These are phyloP conservation scores for Microbotryum saponariae DNA, from an alignment of 1,284 basidiomycete genomes.

Conservation along the genomic window DNA sequence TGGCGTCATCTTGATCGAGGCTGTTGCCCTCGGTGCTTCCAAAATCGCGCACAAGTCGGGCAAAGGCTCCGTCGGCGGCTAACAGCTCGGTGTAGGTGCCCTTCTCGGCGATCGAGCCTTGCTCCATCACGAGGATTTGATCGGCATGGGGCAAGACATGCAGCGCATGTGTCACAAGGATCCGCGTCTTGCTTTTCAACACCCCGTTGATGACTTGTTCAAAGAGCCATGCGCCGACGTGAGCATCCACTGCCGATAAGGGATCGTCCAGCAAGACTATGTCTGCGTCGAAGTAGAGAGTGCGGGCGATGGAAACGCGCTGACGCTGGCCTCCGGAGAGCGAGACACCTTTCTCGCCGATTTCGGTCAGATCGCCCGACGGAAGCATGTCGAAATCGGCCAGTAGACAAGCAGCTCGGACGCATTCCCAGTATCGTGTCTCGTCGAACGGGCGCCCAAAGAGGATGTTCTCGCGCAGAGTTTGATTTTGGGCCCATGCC, in stretches of 20 bases:
- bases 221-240: conserved; percentile 78
- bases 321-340: conserved; percentile 56
- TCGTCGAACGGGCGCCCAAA: conserved; percentile 48
- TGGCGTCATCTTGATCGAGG: not conserved
- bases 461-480: conserved; percentile 50
- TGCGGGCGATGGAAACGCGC: conserved; percentile 56
- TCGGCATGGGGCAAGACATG: conserved; percentile 39
- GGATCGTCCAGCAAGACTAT: conserved; percentile 65
- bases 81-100: conserved; percentile 22
- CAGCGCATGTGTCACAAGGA: conserved; percentile 46
- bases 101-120: conserved; percentile 62
- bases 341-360: conserved; percentile 50
- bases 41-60: conserved; percentile 60
- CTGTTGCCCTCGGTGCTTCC: conserved; percentile 44
- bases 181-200: conserved; percentile 62
- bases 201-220: conserved; percentile 68
- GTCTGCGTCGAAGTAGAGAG: conserved; percentile 63
- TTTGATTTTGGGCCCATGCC: conserved; percentile 80
- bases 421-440: conserved; percentile 43
- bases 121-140: conserved; percentile 50
- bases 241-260: conserved; percentile 69
- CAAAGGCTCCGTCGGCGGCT: conserved; percentile 57
- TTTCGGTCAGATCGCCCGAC: conserved; percentile 62
- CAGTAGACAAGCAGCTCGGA: conserved; percentile 42
- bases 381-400: conserved; percentile 64